These are phyloP conservation scores for Leucosporidium yakuticum DNA, from an alignment of 768 basidiomycete genomes.

Conservation along the genomic window DNA sequence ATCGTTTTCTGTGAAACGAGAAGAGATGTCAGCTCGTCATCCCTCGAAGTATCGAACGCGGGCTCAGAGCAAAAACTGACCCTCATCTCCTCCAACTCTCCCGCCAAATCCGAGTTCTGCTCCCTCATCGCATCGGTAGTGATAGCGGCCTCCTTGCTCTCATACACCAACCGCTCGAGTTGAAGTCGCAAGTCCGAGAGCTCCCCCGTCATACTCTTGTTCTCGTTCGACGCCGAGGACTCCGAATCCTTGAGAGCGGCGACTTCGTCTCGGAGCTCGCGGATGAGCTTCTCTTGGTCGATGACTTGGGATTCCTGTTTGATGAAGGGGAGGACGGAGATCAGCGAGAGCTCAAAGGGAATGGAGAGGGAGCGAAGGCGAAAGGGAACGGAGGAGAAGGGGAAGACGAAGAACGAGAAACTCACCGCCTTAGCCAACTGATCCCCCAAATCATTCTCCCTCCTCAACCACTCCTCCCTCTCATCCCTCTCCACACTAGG, in stretches of 20 bases:
- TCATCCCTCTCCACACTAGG: conserved; percentile 94
- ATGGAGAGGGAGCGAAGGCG: neutral
- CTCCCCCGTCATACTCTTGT: conserved; percentile 87
- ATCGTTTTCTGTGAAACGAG: conserved; percentile 52
- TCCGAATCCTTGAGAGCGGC: conserved; percentile 71
- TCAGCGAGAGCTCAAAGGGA: neutral
- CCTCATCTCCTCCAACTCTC: conserved; percentile 80
- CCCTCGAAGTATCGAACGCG: neutral
- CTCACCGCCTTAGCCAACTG: conserved; percentile 69
- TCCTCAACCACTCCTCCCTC: conserved; percentile 87
- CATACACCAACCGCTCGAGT: conserved; percentile 86
- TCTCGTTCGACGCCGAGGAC: conserved; percentile 54
- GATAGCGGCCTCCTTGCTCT: conserved; percentile 89
- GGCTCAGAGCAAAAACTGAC: neutral
- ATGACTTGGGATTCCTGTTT: conserved; percentile 64
- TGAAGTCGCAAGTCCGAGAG: conserved; percentile 86
- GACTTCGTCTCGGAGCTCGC: conserved; percentile 83
- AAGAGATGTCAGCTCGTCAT: neutral
- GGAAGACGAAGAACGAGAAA: neutral
- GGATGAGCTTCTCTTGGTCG: conserved; percentile 76
- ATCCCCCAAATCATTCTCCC: conserved; percentile 96
- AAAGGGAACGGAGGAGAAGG: neutral
- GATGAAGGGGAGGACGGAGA: too few species aligned
- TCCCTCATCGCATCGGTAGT: conserved; percentile 92
- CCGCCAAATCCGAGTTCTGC: conserved; percentile 78